Evolutionary conservation across 352 stramenopile genomes (phyloP).

Genomic region (Globisporangium middletonii): DNA sequence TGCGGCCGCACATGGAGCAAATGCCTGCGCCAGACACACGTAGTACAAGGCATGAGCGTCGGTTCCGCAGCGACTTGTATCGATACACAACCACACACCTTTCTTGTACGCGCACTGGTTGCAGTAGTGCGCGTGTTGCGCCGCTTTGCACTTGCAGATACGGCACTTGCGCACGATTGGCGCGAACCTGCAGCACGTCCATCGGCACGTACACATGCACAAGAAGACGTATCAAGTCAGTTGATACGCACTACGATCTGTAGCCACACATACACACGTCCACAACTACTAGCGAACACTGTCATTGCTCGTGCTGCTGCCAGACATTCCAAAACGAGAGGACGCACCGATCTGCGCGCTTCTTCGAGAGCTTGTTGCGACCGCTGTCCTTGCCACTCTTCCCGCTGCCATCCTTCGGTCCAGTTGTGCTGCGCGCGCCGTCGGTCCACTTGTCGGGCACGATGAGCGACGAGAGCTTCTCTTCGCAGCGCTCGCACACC

Average conservation of each 20-base stretch:
- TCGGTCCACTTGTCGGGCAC: constrained; percentile 77
- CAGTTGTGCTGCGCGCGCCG: constrained; percentile 47
- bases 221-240: background rate
- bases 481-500: constrained; percentile 73
- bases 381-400: constrained; percentile 4
- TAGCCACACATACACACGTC: no score
- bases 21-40: constrained; percentile 25
- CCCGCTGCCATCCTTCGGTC: constrained; percentile 28
- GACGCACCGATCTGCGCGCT: constrained; percentile 32
- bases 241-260: background rate
- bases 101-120: constrained; percentile 79
- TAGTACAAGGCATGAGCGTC: background rate
- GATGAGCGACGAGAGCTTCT: constrained; percentile 70
- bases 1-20: constrained; percentile 63
- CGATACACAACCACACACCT: constrained; percentile 19
- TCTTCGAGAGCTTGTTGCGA: constrained; percentile 42
- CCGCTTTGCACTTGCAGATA: constrained; percentile 58
- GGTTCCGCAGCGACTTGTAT: background rate
- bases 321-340: background rate
- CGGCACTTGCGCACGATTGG: constrained; percentile 47
- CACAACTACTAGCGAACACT: no score
- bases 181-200: constrained; percentile 25
- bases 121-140: constrained; percentile 59
- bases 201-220: background rate
- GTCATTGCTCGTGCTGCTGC: no score